Evolutionary conservation across 257 asterid genomes (phyloP).

Genomic region (Solanum pennellii): DNA sequence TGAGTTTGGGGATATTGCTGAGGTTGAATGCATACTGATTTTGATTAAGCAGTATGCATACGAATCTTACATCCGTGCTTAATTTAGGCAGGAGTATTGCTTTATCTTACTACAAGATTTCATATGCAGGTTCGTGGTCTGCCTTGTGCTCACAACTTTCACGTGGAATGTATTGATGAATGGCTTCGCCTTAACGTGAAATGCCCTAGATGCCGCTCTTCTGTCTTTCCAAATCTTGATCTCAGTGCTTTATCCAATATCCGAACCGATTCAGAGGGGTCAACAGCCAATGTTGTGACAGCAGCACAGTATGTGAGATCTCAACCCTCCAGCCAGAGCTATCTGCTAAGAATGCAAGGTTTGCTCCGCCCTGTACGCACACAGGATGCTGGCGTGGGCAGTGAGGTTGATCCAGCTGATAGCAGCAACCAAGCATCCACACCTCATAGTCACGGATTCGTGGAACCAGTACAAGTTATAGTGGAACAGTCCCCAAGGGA

Average conservation of each 20-base stretch:
- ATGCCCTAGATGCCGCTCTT: conserved; percentile 96
- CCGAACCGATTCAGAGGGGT: conserved; percentile 51
- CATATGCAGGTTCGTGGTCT: conserved; percentile 80
- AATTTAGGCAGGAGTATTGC: neutral
- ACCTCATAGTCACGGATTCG: conserved; percentile 4
- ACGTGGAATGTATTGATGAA: conserved; percentile 92
- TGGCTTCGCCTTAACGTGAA: conserved; percentile 90
- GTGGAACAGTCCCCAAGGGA: conserved; percentile 32
- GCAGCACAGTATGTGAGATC: conserved; percentile 50
- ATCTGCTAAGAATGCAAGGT: conserved; percentile 73
- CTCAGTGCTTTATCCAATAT: conserved; percentile 76
- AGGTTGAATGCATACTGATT: neutral
- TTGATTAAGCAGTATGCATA: neutral
- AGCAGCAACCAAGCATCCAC: conserved; percentile 15
- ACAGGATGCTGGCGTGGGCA: conserved; percentile 19
- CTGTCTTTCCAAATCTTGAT: conserved; percentile 91
- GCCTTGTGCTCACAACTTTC: conserved; percentile 98
- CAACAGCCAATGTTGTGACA: conserved; percentile 37
- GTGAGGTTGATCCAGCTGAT: conserved; percentile 10
- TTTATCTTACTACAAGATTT: neutral
- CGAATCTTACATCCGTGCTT: neutral
- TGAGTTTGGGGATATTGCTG: neutral
- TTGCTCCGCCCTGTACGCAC: conserved; percentile 48
- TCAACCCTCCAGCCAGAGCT: conserved; percentile 73
- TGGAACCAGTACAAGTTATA: conserved; percentile 32